phyloP scores from a whole-genome alignment of 306 rosid species.

The Rosa persica region DNA sequence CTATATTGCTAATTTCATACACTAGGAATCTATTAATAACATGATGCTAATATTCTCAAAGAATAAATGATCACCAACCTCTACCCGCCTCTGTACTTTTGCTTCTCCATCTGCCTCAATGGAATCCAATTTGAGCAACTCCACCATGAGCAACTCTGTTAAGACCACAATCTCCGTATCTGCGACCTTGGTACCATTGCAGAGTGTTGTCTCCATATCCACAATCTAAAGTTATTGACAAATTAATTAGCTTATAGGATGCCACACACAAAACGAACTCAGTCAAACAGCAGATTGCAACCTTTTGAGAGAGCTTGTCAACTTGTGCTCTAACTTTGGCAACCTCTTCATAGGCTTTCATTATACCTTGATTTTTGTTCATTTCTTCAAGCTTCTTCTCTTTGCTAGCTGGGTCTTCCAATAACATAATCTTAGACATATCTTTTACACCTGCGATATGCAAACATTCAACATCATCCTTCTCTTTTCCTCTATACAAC shows the following conservation, averaged over 20 bases:
- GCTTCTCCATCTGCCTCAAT: conserved; percentile 63
- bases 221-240: conserved; percentile 39
- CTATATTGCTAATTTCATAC: background rate
- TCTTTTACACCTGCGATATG: conserved; percentile 69
- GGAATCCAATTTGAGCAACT: conserved; percentile 65
- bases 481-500: conserved; percentile 64
- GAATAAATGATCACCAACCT: conserved; percentile 41
- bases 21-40: background rate
- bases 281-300: conserved; percentile 10
- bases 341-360: conserved; percentile 48
- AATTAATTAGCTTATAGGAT: background rate
- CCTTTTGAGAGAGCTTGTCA: conserved; percentile 68
- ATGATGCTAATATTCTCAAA: background rate
- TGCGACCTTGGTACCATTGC: conserved; percentile 39
- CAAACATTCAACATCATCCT: conserved; percentile 61
- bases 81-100: conserved; percentile 52
- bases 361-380: conserved; percentile 36
- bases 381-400: conserved; percentile 60
- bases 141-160: conserved; percentile 64
- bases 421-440: conserved; percentile 55
- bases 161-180: conserved; percentile 47
- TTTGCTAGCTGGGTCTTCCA: conserved; percentile 75
- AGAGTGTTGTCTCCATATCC: conserved; percentile 42
- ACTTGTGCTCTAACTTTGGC: conserved; percentile 47
- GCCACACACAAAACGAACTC: background rate